Conservation (phyloP, 331 rosid species). For the Acacia pycnantha region DNA sequence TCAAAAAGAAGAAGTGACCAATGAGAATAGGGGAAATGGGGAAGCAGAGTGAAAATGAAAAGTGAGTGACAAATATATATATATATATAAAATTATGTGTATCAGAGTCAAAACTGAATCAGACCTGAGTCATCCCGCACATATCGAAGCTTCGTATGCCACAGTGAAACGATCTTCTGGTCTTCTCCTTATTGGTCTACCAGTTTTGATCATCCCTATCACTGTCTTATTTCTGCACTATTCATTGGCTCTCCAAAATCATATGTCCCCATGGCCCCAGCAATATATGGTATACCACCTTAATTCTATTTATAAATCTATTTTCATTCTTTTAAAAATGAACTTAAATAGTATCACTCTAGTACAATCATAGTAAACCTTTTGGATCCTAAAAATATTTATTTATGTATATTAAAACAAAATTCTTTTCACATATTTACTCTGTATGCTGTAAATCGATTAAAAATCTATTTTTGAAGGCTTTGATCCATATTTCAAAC, state of each 20-base stretch:
- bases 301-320: no score
- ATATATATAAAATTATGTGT: no score
- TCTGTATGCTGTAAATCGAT: no score
- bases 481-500: no score
- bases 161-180: not conserved
- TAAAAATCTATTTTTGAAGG: no score
- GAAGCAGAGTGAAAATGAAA: not conserved
- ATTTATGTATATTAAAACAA: no score
- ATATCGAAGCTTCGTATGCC: not conserved
- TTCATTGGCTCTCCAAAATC: not conserved
- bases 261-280: not conserved
- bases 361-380: no score
- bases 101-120: conserved; percentile 28
- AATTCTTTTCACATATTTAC: no score
- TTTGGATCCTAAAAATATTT: no score
- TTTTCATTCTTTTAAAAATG: no score
- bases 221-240: not conserved
- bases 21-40: not conserved
- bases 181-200: not conserved
- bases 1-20: not conserved
- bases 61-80: not conserved
- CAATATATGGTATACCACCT: no score
- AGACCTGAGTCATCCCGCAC: conserved; percentile 41
- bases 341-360: no score
- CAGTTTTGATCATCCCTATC: not conserved